These are phyloP conservation scores for Sarocladium brachiariae DNA, from an alignment of 2,329 filamentous ascomycete species.

Conservation along the genomic window DNA sequence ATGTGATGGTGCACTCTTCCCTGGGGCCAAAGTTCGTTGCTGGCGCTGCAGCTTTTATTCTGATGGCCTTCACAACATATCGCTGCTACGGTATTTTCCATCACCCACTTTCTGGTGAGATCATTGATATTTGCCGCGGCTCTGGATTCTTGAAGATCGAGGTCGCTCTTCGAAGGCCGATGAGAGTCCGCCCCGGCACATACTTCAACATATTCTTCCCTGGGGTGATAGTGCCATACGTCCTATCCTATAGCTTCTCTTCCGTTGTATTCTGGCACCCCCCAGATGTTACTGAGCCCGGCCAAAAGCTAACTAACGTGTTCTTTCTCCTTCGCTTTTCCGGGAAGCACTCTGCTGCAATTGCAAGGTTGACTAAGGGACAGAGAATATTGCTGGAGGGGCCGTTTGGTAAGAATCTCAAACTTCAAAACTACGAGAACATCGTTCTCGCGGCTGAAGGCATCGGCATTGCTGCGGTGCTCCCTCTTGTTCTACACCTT, in stretches of 20 bases:
- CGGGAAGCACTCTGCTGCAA: not conserved
- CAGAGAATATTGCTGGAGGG: not conserved
- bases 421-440: not conserved
- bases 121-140: not conserved
- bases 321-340: not conserved
- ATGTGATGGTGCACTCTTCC: not conserved
- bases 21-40: not conserved
- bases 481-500: not conserved
- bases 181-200: not conserved
- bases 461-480: not conserved
- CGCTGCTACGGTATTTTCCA: not conserved
- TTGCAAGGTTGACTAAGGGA: not conserved
- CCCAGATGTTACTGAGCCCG: not conserved
- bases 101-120: not conserved
- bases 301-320: not conserved
- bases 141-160: not conserved
- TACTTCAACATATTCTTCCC: constrained; percentile 2
- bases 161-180: not conserved
- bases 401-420: not conserved
- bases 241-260: not conserved
- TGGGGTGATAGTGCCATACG: not conserved
- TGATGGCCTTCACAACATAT: not conserved
- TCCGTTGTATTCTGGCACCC: not conserved
- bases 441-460: not conserved
- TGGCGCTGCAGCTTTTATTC: not conserved